Evolutionary conservation across 2,329 filamentous ascomycete genomes (phyloP).

Genomic region (Verticillium longisporum): DNA sequence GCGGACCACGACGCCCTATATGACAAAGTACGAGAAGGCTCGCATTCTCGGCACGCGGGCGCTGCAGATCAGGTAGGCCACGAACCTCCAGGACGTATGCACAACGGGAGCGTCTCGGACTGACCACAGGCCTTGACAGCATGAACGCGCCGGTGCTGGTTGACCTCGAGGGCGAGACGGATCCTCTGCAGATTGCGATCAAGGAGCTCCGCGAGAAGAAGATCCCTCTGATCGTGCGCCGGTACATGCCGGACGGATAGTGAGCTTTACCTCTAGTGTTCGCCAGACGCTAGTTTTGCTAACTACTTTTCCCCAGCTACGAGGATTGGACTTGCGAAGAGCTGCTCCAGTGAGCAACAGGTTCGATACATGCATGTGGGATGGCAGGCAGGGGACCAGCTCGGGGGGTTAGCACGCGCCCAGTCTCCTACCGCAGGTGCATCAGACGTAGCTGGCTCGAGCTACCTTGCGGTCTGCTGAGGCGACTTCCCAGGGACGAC

Average conservation of each 20-base stretch:
- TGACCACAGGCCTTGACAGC: conserved; percentile 37
- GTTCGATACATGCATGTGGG: not conserved
- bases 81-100: not conserved
- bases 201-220: conserved; percentile 98
- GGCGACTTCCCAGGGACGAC: not conserved
- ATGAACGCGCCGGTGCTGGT: conserved; percentile 97
- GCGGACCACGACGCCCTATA: conserved; percentile 90
- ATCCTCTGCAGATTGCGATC: conserved; percentile 93
- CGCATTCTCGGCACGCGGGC: conserved; percentile 89
- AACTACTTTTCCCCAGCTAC: conserved; percentile 52
- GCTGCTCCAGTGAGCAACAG: conserved; percentile 53
- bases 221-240: conserved; percentile 88
- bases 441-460: conserved; percentile 4
- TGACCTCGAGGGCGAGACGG: conserved; percentile 94
- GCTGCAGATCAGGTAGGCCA: conserved; percentile 80
- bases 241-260: conserved; percentile 96
- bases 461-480: not conserved
- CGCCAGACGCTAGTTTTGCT: conserved; percentile 10
- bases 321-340: conserved; percentile 99
- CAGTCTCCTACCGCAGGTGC: conserved; percentile 4
- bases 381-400: conserved; percentile 7
- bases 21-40: conserved; percentile 98
- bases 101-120: not conserved
- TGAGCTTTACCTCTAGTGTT: conserved; percentile 38
- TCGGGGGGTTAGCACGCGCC: conserved; percentile 8